Evolutionary conservation across 768 basidiomycete genomes (phyloP).

Genomic region (Boletus huronensis): DNA sequence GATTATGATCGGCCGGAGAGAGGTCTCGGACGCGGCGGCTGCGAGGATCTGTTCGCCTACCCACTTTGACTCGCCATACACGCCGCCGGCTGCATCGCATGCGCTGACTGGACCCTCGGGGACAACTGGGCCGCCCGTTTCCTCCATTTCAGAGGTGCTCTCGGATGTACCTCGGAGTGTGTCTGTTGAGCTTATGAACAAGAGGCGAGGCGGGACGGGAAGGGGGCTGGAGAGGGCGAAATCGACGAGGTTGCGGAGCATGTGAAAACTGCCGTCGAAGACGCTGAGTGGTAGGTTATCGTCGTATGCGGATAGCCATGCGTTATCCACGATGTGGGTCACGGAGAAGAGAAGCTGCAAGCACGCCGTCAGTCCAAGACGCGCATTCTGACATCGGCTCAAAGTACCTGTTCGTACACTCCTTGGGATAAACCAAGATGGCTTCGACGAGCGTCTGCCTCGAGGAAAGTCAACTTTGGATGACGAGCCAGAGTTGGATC

Average conservation of each 20-base stretch:
- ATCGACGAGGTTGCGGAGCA: slow-evolving; percentile 34
- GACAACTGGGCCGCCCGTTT: not conserved
- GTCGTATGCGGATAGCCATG: slow-evolving; percentile 12
- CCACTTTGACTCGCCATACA: slow-evolving; percentile 21
- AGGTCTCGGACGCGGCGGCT: slow-evolving; percentile 13
- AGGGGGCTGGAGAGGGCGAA: slow-evolving; percentile 34
- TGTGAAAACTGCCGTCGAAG: slow-evolving; percentile 8
- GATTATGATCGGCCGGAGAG: slow-evolving; percentile 26
- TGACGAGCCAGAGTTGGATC: slow-evolving; percentile 26
- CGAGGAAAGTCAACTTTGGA: slow-evolving; percentile 33
- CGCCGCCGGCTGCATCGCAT: slow-evolving; percentile 11
- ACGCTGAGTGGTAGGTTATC: slow-evolving; percentile 2
- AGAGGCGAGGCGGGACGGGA: slow-evolving; percentile 25
- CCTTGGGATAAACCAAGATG: slow-evolving; percentile 28
- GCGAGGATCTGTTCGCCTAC: slow-evolving; percentile 24
- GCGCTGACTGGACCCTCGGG: not conserved
- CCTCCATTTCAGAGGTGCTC: not conserved
- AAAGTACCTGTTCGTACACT: slow-evolving; percentile 26
- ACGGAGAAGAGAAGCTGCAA: slow-evolving; percentile 22
- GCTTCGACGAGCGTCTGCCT: slow-evolving; percentile 22
- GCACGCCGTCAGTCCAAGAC: not conserved
- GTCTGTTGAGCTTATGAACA: slow-evolving; percentile 33
- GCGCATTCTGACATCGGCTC: not conserved
- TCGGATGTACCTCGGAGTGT: not conserved
- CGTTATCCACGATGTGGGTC: slow-evolving; percentile 39